Evolutionary conservation across 1,139 yeast genomes (phyloP), one percentile per base, ranked within the genome.

Genomic region (Geotrichum reessii): DNA sequence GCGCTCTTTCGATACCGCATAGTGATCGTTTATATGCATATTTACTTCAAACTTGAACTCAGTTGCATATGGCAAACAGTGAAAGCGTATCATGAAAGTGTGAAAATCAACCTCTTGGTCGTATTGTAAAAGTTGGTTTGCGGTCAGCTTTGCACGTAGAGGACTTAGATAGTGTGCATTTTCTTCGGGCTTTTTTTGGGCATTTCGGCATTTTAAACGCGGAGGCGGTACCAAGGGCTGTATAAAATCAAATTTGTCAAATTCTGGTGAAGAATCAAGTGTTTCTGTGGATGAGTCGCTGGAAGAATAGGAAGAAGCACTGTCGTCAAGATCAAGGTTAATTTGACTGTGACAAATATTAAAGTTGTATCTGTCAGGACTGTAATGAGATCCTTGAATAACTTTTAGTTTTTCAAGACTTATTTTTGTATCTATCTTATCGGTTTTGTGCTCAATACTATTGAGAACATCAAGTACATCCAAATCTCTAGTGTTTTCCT

Each of bases 41-140:
- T 59, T 59, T 40, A 59, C 55, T 19, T 58, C 60, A 40, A 59
- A 59, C 40, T 59, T 59, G 28, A 57, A 57, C 11, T 59, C 58
- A 3, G 62, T 59, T 9, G 59, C 62, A 50, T 57, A 52, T 2
- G 62, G 62, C 14, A 59, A 50, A 44, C 58, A 56, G 44, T 59
- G 62, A 40, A 57, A 59, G 12, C 62, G 57, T 33, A 46, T 53
- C 62, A 59, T 59, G 40, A 59, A 59, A 14, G 51, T 55, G 25
- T 59, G 62, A 50, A 59, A 57, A 19, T 57, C 58, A 2, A 56
- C 47, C 27, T 57, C 55, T 2, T 55, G 53, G 31, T 59, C 59
- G 37, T 53, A 59, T 52, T 57, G 54, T 2, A 59, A 28, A 25
- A 59, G 53, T 31, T 55, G 56, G 52, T 59, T 56, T 25, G 62